Conservation (phyloP, 148 eudicot species). For the Arbutus unedo region DNA sequence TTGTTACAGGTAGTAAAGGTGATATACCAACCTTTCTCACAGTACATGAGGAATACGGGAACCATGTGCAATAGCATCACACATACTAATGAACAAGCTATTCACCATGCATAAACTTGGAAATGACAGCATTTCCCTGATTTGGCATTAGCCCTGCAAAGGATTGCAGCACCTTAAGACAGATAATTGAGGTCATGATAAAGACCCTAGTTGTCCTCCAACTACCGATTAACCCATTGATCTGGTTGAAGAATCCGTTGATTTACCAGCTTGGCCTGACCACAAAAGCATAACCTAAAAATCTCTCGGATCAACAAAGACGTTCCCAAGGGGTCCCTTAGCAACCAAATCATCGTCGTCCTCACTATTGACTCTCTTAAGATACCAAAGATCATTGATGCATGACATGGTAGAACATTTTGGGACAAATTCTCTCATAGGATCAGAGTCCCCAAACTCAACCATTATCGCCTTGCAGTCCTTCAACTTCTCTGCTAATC, state of each 20-base stretch:
- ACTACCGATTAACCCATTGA: no score
- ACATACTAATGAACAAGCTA: neutral
- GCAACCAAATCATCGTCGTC: neutral
- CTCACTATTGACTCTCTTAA: neutral
- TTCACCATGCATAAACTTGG: neutral
- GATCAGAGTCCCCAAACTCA: slow-evolving; percentile 16
- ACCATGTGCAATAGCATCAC: neutral
- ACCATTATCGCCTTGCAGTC: slow-evolving; percentile 18
- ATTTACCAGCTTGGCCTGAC: no score
- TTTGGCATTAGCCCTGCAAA: neutral
- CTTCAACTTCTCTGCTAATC: slow-evolving; percentile 4
- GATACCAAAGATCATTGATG: slow-evolving; percentile 17
- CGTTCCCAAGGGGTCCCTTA: slow-evolving; percentile 9
- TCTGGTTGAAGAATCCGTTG: no score
- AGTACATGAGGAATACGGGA: no score
- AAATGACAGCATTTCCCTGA: neutral
- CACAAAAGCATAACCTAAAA: neutral
- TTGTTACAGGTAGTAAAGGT: neutral
- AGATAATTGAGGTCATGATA: neutral
- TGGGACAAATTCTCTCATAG: slow-evolving; percentile 11
- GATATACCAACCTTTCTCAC: neutral
- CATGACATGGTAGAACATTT: slow-evolving; percentile 12
- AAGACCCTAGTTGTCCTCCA: no score
- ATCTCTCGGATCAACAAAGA: slow-evolving; percentile 17
- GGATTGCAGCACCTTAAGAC: neutral